phyloP scores from a whole-genome alignment of 371 early-diverging fungal species.

The Mucor irregularis region DNA sequence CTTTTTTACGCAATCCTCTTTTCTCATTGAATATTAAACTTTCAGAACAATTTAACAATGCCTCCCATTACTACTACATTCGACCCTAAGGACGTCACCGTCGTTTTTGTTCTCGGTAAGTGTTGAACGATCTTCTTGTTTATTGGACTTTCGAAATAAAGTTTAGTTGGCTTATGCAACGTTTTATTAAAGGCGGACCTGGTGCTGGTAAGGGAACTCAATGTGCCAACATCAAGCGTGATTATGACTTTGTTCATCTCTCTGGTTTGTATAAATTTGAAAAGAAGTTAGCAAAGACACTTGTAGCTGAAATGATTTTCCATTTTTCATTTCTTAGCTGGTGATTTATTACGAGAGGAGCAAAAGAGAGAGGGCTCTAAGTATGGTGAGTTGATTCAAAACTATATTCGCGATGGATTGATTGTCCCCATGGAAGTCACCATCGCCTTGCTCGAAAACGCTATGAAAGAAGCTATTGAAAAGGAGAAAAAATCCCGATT shows the following conservation, averaged over 20 bases:
- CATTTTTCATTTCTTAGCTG: slow-evolving; percentile 62
- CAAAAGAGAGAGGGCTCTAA: slow-evolving; percentile 81
- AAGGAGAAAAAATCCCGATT: slow-evolving; percentile 62
- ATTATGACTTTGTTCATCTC: slow-evolving; percentile 93
- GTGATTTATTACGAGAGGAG: slow-evolving; percentile 94
- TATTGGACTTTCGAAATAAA: background rate
- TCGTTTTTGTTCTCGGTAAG: slow-evolving; percentile 77
- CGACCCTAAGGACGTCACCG: slow-evolving; percentile 54
- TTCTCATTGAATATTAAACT: no score
- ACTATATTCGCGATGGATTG: slow-evolving; percentile 88
- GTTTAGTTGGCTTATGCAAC: background rate
- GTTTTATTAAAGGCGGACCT: slow-evolving; percentile 65
- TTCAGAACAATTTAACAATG: no score
- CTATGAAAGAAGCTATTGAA: slow-evolving; percentile 75
- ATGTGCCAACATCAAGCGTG: slow-evolving; percentile 82
- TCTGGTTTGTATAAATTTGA: slow-evolving; percentile 70
- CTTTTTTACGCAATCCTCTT: no score
- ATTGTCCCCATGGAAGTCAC: slow-evolving; percentile 97
- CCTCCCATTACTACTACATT: slow-evolving; percentile 25
- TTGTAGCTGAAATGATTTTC: no score
- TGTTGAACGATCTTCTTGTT: background rate
- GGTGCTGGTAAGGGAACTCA: slow-evolving; percentile 96
- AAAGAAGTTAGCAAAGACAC: background rate
- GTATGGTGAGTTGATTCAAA: slow-evolving; percentile 87
- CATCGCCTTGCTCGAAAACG: slow-evolving; percentile 83